Percentiles rank a stretch among this genome's conserved stretches.
Conservation (phyloP, 2,329 filamentous ascomycete genomes). For the Ophiostoma triangulosporum region DNA sequence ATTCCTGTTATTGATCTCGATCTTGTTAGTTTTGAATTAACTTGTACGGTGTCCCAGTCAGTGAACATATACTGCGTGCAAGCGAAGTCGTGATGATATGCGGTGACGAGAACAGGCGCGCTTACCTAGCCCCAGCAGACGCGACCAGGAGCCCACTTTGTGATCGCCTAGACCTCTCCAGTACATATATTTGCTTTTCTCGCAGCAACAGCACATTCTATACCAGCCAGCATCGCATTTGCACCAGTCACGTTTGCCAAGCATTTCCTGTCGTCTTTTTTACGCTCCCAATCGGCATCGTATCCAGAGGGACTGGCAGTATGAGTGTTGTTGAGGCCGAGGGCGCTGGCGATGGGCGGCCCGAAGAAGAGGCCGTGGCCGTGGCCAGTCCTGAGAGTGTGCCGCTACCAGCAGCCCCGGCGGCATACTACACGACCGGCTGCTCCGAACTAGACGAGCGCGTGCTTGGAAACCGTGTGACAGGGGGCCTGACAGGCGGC, state of each 20-base stretch:
- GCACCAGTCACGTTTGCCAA: too few relatives aligned
- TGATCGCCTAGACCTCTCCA: too few relatives aligned
- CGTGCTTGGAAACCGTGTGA: slow-evolving; percentile 33
- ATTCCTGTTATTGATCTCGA: neutral
- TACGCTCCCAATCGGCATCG: too few relatives aligned
- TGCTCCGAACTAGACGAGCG: slow-evolving; percentile 35
- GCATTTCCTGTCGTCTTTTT: too few relatives aligned
- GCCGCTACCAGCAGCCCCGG: neutral
- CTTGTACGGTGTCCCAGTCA: too few relatives aligned
- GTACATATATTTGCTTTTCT: too few relatives aligned
- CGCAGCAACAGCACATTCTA: too few relatives aligned
- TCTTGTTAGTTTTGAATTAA: neutral
- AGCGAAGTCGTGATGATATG: neutral
- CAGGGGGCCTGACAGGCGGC: slow-evolving; percentile 24
- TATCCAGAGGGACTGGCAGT: too few relatives aligned
- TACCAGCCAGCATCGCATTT: too few relatives aligned
- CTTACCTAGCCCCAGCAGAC: neutral
- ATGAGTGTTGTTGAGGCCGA: neutral
- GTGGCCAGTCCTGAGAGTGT: too few relatives aligned
- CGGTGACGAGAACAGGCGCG: neutral
- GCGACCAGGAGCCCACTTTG: neutral
- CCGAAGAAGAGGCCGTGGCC: too few relatives aligned
- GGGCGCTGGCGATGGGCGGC: too few relatives aligned
- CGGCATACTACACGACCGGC: slow-evolving; percentile 26
- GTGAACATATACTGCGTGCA: neutral